Evolutionary conservation across 371 early-diverging fungal genomes (phyloP).

Genomic region (Mortierella sp.): DNA sequence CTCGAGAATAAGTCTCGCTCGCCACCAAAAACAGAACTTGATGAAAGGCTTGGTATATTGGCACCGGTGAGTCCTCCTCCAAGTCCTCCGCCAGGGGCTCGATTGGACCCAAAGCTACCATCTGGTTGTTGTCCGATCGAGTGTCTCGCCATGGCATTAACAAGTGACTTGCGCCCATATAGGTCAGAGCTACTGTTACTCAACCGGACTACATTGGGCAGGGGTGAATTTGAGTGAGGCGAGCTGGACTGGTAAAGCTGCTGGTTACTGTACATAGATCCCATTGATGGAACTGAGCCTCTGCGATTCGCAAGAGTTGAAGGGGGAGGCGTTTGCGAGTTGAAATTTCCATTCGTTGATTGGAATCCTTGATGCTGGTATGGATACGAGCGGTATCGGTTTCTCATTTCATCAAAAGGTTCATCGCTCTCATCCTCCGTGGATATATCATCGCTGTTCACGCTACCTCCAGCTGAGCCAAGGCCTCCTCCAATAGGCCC

Average conservation of each 20-base stretch:
- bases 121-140: slow-evolving; percentile 34
- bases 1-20: slow-evolving; percentile 51
- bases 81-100: slow-evolving; percentile 6
- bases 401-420: slow-evolving; percentile 39
- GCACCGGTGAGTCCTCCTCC: slow-evolving; percentile 11
- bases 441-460: slow-evolving; percentile 48
- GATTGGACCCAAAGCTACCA: slow-evolving; percentile 7
- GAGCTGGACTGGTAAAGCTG: slow-evolving; percentile 21
- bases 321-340: slow-evolving; percentile 2
- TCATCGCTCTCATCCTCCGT: slow-evolving; percentile 55
- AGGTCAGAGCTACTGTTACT: slow-evolving; percentile 53
- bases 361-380: slow-evolving; percentile 14
- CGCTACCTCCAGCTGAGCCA: slow-evolving; percentile 37
- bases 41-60: slow-evolving; percentile 10
- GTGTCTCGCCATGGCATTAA: slow-evolving; percentile 45
- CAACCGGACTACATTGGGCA: slow-evolving; percentile 41
- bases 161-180: slow-evolving; percentile 48
- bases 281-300: slow-evolving; percentile 49
- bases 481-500: slow-evolving; percentile 44
- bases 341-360: slow-evolving; percentile 9
- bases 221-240: slow-evolving; percentile 27
- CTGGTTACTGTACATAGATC: slow-evolving; percentile 48
- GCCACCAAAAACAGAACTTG: slow-evolving; percentile 32
- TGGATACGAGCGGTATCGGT: slow-evolving; percentile 28
- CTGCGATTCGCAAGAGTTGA: slow-evolving; percentile 24